Base-by-base conservation (phyloP, 192 early-diverging fungal species). In the Linnemannia elongata region DNA sequence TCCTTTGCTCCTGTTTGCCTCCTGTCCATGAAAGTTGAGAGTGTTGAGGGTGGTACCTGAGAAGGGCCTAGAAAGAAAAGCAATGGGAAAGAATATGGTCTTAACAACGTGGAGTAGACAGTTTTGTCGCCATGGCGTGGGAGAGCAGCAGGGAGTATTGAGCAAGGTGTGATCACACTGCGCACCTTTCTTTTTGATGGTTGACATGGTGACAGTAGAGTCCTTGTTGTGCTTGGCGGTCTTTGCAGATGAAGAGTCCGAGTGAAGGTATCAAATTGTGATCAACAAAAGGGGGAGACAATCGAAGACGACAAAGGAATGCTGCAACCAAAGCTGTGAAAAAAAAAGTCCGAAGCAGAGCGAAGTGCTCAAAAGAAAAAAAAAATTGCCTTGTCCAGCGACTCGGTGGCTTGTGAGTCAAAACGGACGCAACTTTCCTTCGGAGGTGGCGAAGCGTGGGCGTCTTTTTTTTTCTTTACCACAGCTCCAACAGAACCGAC, bases 111-210 rank as follows among this genome's bases (percentile, higher is more conserved):
- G 27, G 30, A 30, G 69, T 41, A 71, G 17, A 39, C 35, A 18
- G 18, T 22, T 18, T 52, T 76, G 10, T 45, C 42, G 47, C 72
- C 13, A 52, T 20, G 49, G 49, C 39, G 36, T n/a, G 39, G 17
- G 76, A 63, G 36, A 18, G 38, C 33, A 76, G 57, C 76, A 44
- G 47, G 1, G 35, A 2, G 39, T 47, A 0, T 33, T 52, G 30
- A 33, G 38, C 54, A 39, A 66, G 36, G 15, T 15, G 2, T 33
- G 10, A 38, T 27, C 12, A 35, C 18, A 38, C 1, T 18, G 18
- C 60, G 0, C 70, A 87, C 85, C 85, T 75, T 87, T 87, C 68
- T 81, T 87, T 72, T 87, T 87, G 73, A 78, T 78, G 44, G 85
- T 78, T 60, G 85, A 87, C 85, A 87, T 72, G n/a, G 39, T 17